phyloP scores from a whole-genome alignment of 2,329 filamentous ascomycete genomes.

The Tolypocladium paradoxum region DNA sequence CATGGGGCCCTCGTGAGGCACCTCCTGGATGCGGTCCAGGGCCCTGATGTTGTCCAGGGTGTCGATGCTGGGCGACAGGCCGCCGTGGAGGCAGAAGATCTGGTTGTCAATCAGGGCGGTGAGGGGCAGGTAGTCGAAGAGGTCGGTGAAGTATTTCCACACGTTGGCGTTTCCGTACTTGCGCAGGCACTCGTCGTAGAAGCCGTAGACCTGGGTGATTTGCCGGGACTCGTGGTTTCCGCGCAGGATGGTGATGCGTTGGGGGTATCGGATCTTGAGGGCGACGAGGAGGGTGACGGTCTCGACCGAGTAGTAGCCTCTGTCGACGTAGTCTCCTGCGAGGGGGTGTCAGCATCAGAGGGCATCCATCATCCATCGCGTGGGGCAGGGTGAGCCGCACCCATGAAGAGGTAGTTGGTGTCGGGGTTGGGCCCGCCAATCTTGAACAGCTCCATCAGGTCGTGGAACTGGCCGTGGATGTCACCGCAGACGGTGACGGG shows the following conservation, averaged over 20 bases:
- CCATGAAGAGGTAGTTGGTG: constrained; percentile 99
- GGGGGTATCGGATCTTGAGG: constrained; percentile 95
- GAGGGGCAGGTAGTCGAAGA: constrained; percentile 96
- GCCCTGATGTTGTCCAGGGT: constrained; percentile 92
- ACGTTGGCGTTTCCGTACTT: constrained; percentile 99
- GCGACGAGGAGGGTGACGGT: constrained; percentile 93
- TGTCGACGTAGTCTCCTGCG: constrained; percentile 90
- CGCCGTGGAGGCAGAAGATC: constrained; percentile 97
- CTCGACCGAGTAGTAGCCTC: constrained; percentile 98
- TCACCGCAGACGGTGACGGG: constrained; percentile 97
- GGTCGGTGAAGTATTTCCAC: constrained; percentile 98
- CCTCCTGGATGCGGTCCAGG: constrained; percentile 93
- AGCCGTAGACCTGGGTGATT: constrained; percentile 98
- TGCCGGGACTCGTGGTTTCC: constrained; percentile 98
- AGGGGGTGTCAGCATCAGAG: constrained; percentile 2
- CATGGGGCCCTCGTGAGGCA: constrained; percentile 96
- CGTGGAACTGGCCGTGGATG: constrained; percentile 98
- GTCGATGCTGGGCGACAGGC: constrained; percentile 90
- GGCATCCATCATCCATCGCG: background rate
- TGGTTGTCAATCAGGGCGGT: constrained; percentile 98
- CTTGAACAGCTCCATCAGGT: constrained; percentile 98
- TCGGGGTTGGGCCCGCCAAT: constrained; percentile 97
- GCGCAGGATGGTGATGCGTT: constrained; percentile 95
- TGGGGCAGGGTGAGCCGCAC: constrained; percentile 35
- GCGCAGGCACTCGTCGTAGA: constrained; percentile 97